Conservation (phyloP, 495 filamentous ascomycete genomes). For the Emericellopsis terricola region DNA sequence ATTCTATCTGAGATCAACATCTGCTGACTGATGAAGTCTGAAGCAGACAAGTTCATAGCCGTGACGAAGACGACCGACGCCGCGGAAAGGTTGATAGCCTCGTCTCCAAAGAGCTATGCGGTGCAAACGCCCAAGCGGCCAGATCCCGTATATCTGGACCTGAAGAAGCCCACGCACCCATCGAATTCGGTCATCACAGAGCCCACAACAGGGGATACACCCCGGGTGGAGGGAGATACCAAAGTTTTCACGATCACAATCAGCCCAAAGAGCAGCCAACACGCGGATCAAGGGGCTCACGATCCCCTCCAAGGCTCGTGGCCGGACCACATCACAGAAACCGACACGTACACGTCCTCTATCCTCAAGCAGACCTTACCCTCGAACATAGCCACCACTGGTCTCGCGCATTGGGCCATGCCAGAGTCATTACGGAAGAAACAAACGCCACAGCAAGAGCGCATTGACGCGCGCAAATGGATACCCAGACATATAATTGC, state of each 20-base stretch:
- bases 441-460: constrained; percentile 1
- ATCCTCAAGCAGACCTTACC: constrained; percentile 18
- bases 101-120: too few relatives aligned
- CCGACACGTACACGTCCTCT: constrained; percentile 11
- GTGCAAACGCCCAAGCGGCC: too few relatives aligned
- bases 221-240: too few relatives aligned
- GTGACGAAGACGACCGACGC: background rate
- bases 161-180: too few relatives aligned
- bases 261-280: too few relatives aligned
- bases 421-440: too few relatives aligned
- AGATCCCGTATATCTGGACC: too few relatives aligned
- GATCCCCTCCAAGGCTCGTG: constrained; percentile 27
- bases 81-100: background rate
- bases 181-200: too few relatives aligned
- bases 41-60: background rate
- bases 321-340: constrained; percentile 9
- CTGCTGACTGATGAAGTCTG: background rate
- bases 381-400: constrained; percentile 13
- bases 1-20: too few relatives aligned
- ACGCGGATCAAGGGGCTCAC: too few relatives aligned
- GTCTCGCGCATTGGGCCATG: constrained; percentile 28
- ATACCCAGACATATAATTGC: constrained; percentile 1
- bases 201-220: too few relatives aligned
- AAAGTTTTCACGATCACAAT: too few relatives aligned
- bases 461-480: background rate